Conservation (phyloP, 2,329 filamentous ascomycete species). For the Alternaria viburni region DNA sequence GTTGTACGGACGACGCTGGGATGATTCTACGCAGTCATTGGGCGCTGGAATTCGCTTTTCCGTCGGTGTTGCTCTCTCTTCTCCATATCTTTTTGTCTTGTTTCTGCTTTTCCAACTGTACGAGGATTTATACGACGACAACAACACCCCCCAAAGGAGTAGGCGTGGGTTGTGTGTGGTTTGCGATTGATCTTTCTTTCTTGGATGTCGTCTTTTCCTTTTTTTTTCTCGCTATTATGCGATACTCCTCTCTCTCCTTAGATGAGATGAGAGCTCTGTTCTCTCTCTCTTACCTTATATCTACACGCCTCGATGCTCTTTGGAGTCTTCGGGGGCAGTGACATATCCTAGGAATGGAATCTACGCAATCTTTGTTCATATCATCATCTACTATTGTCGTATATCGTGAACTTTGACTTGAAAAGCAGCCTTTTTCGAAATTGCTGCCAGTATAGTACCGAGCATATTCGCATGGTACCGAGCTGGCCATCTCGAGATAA, state of each 20-base stretch:
- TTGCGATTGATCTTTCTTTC: constrained; percentile 30
- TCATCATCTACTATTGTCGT: constrained; percentile 12
- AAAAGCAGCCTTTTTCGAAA: not conserved
- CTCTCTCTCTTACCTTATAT: constrained; percentile 33
- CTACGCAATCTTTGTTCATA: constrained; percentile 19
- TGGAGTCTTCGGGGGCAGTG: constrained; percentile 40
- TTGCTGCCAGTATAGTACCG: not conserved
- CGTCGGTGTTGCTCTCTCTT: constrained; percentile 17
- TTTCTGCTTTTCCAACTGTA: constrained; percentile 38
- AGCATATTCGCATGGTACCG: not conserved
- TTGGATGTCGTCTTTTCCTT: constrained; percentile 39
- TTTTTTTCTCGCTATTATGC: constrained; percentile 5
- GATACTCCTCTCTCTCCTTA: not conserved
- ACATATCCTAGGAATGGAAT: constrained; percentile 39
- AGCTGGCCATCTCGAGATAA: not conserved
- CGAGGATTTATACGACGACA: constrained; percentile 37
- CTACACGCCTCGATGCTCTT: constrained; percentile 40
- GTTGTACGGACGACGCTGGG: constrained; percentile 42
- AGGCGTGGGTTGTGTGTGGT: constrained; percentile 9
- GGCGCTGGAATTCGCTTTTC: constrained; percentile 32
- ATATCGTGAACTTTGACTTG: not conserved
- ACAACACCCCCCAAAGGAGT: constrained; percentile 14
- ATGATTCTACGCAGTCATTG: constrained; percentile 47
- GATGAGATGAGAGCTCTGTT: constrained; percentile 26
- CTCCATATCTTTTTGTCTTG: constrained; percentile 2